Percentiles rank a stretch among this genome's conserved stretches.
phyloP scores from a whole-genome alignment of 768 basidiomycete genomes.

The Pleurotus tuber-regium region DNA sequence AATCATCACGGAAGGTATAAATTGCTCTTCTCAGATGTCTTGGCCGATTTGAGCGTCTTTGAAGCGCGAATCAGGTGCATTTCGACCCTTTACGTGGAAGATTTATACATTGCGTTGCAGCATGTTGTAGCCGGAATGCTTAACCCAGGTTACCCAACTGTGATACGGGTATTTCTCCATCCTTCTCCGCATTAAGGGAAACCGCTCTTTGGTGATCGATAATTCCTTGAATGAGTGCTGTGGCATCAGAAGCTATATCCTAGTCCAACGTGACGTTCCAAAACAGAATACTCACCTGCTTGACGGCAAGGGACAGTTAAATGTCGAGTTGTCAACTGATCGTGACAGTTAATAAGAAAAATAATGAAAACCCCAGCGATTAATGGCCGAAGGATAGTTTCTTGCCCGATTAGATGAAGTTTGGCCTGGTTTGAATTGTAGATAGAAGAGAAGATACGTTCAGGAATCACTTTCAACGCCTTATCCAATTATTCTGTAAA shows the following conservation, averaged over 20 bases:
- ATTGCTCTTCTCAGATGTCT: background rate
- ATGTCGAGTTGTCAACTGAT: conserved; percentile 3
- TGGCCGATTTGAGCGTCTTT: background rate
- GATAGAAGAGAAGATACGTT: too few species aligned
- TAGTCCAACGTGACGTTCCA: conserved; percentile 3
- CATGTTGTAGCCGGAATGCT: too few species aligned
- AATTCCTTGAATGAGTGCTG: background rate
- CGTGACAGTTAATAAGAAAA: conserved; percentile 2
- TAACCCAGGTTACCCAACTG: background rate
- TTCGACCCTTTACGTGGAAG: background rate
- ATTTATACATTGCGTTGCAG: background rate
- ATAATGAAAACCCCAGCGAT: too few species aligned
- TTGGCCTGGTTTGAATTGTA: too few species aligned
- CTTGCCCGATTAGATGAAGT: too few species aligned
- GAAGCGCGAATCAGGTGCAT: background rate
- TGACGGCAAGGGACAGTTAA: background rate
- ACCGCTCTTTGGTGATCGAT: background rate
- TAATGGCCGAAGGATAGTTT: too few species aligned
- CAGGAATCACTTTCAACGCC: too few species aligned
- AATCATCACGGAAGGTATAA: conserved; percentile 10
- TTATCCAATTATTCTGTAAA: too few species aligned
- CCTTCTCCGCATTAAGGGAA: background rate
- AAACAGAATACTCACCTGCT: background rate
- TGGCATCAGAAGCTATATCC: background rate
- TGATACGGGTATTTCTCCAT: background rate